phyloP scores from a whole-genome alignment of 371 early-diverging fungal species.

The Syncephalastrum sp. region DNA sequence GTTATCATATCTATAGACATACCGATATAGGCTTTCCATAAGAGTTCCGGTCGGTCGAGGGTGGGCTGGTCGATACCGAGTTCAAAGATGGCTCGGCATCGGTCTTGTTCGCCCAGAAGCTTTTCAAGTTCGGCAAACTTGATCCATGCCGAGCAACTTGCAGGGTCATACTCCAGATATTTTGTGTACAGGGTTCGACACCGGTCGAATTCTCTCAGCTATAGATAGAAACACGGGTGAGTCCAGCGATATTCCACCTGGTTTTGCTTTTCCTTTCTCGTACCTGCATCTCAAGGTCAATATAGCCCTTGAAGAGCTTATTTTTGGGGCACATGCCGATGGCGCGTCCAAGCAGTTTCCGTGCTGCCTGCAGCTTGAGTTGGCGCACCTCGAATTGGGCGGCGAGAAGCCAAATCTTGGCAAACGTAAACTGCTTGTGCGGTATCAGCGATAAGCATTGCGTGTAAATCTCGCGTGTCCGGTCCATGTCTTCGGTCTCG shows the following conservation, averaged over 20 bases:
- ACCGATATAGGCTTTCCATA: constrained; percentile 96
- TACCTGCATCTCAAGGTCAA: constrained; percentile 88
- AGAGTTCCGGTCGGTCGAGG: constrained; percentile 94
- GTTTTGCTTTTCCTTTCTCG: background rate
- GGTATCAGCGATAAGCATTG: constrained; percentile 87
- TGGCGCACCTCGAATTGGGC: constrained; percentile 92
- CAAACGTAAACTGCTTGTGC: constrained; percentile 93
- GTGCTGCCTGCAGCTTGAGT: constrained; percentile 70
- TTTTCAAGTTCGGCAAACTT: constrained; percentile 91
- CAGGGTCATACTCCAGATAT: constrained; percentile 82
- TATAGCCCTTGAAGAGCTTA: constrained; percentile 91
- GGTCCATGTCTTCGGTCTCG: constrained; percentile 76
- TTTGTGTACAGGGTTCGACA: constrained; percentile 87
- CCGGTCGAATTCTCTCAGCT: constrained; percentile 93
- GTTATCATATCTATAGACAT: background rate
- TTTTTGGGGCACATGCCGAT: constrained; percentile 84
- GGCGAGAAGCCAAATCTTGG: constrained; percentile 93
- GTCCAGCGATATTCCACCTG: background rate
- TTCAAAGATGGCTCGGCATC: constrained; percentile 87
- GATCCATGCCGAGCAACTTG: constrained; percentile 91
- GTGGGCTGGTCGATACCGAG: constrained; percentile 83
- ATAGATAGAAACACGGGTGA: background rate
- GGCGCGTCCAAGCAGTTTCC: constrained; percentile 83
- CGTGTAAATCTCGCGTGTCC: constrained; percentile 84
- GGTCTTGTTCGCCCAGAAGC: constrained; percentile 84